Evolutionary conservation across 1,139 yeast species (phyloP), one percentile per base, ranked within the genome.

Genomic region (Pichia sp.): DNA sequence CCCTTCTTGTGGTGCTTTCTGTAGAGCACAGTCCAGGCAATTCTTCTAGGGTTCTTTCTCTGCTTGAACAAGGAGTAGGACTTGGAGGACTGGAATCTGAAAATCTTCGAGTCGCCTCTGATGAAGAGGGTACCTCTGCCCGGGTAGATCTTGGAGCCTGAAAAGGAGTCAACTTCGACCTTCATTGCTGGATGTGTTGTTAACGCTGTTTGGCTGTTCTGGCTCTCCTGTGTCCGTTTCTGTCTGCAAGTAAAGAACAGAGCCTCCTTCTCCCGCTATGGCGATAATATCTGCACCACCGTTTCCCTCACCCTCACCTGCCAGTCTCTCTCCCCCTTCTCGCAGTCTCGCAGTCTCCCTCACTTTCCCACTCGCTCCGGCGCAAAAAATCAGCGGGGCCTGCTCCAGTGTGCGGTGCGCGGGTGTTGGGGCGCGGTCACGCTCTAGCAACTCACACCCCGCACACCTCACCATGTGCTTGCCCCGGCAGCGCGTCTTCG

Each of bases 1-100:
- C 99, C 99, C 84, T 93, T 93, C 88, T 90, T 90, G 96, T 93
- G 98, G 82, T 92, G 97, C 82, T 96, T 89, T 87, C 99, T 93
- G 93, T 83, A 93, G 72, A 93, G 85, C 74, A 92, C 97, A 69
- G 99, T 93, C 99, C 99, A 93, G 67, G 98, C 87, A 75, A 93
- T 85, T 86, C 97, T 89, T 86, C 99, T 90, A 81, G 99, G 99
- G 92, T 95, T 93, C 95, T 93, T 93, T 87, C 98, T 90, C 85
- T 95, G 99, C 75, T 86, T 85, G 95, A 93, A 93, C 74, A 93
- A 87, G 75, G 99, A 90, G 72, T 96, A 95, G 75, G 96, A 84
- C 83, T 93, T 95, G 70, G 97, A 89, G 76, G 90, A 86, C 79
- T 88, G 95, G 95, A 95, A 93, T 86, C 99, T 90, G 96, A 93